Base-by-base conservation (phyloP, 129 eudicot species). In the Glebionis coronaria region DNA sequence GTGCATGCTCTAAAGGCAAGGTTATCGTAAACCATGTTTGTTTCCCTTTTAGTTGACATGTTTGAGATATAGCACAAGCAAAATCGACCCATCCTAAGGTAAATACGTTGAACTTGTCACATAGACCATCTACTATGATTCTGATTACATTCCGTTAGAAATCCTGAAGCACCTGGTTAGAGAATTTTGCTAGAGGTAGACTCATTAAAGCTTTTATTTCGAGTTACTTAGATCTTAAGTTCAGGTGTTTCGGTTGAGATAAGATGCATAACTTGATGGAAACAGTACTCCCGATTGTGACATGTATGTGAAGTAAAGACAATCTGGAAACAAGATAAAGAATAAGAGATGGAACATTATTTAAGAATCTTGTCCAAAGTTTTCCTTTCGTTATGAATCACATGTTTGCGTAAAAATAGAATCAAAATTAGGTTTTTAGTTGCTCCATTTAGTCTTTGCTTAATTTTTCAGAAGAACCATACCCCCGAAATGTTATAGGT, bases 51-150 rank as follows among this genome's bases (percentile, higher is more conserved):
- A 54, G 31, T 57, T 25, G 38, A 27, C 20, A 3, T 9, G 19
- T 56, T 56, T 25, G 38, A 56, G 61, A 56, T n/a, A n/a, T n/a
- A n/a, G n/a, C n/a, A 56, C 62, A 56, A 25, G 18, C 42, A 4
- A 57, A 14, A 23, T 28, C 0, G 19, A 12, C 4, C 8, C 29
- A 1, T 14, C 12, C 63, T 27, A 4, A 12, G 0, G 16, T 28
- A 13, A 57, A 57, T 57, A 40, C 0, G 44, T 27, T 1, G 44
- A 57, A 57, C 12, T 3, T 28, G 31, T n/a, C 18, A 12, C 63
- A 57, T 7, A 27, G 12, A 16, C 9, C 5, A 23, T 12, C 23
- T 2, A 35, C 12, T 1, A 28, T 27, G 63, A 9, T 23, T 57
- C 28, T 57, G n/a, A 57, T 5, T 3, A 57, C n/a, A 27, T 57